Conservation (phyloP, 768 basidiomycete genomes). For the Rhizopogon sp. region DNA sequence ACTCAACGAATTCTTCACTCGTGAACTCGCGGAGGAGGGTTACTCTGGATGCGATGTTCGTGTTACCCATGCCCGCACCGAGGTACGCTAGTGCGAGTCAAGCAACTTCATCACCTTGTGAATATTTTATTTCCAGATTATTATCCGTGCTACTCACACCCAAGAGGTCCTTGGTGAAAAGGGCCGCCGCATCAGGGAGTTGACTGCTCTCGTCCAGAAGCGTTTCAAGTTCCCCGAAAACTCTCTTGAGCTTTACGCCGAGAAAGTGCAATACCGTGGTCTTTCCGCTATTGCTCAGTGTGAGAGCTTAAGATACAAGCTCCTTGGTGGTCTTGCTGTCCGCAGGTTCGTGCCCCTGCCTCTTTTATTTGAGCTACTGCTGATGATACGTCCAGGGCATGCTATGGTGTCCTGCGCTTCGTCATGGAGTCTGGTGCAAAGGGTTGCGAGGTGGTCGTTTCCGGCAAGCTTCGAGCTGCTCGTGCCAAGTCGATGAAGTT, state of each 20-base stretch:
- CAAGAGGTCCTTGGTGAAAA: slow-evolving; percentile 99
- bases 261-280: slow-evolving; percentile 98
- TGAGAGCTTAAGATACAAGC: slow-evolving; percentile 97
- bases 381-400: slow-evolving; percentile 51
- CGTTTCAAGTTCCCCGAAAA: slow-evolving; percentile 99
- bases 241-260: slow-evolving; percentile 97
- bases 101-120: not conserved
- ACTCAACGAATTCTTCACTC: slow-evolving; percentile 97
- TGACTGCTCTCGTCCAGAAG: slow-evolving; percentile 97
- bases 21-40: slow-evolving; percentile 97
- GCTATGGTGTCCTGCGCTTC: slow-evolving; percentile 99
- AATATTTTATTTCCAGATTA: slow-evolving; percentile 55
- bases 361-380: not conserved
- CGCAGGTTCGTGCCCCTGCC: slow-evolving; percentile 52
- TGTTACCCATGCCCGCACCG: slow-evolving; percentile 97
- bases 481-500: slow-evolving; percentile 99
- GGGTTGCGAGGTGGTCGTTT: slow-evolving; percentile 99
- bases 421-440: slow-evolving; percentile 99
- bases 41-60: slow-evolving; percentile 99
- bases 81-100: slow-evolving; percentile 44
- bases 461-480: slow-evolving; percentile 98
- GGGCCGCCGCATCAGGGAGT: slow-evolving; percentile 97
- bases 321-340: slow-evolving; percentile 98
- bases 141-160: slow-evolving; percentile 99
- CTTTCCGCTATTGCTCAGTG: slow-evolving; percentile 98